phyloP scores from a whole-genome alignment of 2,329 filamentous ascomycete genomes.

The Cordyceps pruinosa region DNA sequence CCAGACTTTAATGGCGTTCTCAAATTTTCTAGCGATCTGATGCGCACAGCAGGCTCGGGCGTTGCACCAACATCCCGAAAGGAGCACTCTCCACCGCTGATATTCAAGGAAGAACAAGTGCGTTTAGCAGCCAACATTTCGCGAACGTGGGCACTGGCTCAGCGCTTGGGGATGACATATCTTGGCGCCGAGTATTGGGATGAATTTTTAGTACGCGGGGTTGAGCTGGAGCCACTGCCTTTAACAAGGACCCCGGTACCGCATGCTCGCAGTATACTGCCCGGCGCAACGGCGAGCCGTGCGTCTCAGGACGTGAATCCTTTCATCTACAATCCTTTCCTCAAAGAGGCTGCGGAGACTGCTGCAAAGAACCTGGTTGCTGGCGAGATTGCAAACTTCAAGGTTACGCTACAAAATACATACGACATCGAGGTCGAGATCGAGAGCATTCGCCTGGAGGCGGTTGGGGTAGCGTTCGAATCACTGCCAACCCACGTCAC shows the following conservation, averaged over 20 bases:
- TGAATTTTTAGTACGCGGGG: conserved; percentile 77
- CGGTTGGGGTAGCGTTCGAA: conserved; percentile 66
- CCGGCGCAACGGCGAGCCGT: conserved; percentile 41
- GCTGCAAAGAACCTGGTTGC: conserved; percentile 67
- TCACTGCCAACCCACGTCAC: conserved; percentile 57
- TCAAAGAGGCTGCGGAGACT: conserved; percentile 58
- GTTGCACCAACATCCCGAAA: conserved; percentile 65
- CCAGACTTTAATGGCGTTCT: conserved; percentile 90
- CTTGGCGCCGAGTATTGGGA: conserved; percentile 91
- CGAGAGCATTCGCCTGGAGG: conserved; percentile 69
- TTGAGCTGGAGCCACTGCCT: conserved; percentile 61
- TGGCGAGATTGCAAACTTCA: conserved; percentile 69
- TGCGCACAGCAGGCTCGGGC: conserved; percentile 75
- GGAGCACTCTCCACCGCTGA: conserved; percentile 61
- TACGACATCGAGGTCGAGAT: conserved; percentile 91
- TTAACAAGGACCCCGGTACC: conserved; percentile 56
- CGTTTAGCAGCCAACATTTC: conserved; percentile 79
- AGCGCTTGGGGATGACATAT: conserved; percentile 62
- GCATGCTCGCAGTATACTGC: conserved; percentile 51
- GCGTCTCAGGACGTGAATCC: conserved; percentile 64
- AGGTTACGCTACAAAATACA: conserved; percentile 83
- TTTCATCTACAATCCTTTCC: conserved; percentile 92
- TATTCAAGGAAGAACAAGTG: conserved; percentile 76
- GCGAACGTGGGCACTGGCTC: conserved; percentile 72
- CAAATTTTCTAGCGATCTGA: conserved; percentile 73